These are phyloP conservation scores for Exophiala bonariae DNA, from an alignment of 2,329 filamentous ascomycete genomes.

Conservation along the genomic window DNA sequence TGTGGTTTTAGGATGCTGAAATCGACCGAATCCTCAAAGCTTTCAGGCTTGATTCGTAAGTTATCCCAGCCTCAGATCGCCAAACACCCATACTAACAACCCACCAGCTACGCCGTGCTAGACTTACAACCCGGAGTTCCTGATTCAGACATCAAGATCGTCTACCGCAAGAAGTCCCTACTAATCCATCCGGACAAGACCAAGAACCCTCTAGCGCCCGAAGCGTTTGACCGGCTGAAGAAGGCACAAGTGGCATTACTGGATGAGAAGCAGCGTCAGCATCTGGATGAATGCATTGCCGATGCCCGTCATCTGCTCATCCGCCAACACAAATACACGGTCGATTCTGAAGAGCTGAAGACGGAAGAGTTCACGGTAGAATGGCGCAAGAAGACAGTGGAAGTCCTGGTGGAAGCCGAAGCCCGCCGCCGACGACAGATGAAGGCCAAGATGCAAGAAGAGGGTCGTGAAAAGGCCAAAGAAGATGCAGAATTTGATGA, in stretches of 20 bases:
- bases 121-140: conserved; percentile 93
- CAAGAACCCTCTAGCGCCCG: conserved; percentile 82
- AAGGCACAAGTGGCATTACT: conserved; percentile 89
- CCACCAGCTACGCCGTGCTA: conserved; percentile 78
- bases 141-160: conserved; percentile 91
- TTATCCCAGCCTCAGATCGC: conserved; percentile 15
- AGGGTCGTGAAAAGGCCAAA: conserved; percentile 83
- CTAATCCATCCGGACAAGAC: conserved; percentile 99
- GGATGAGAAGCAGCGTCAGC: conserved; percentile 86
- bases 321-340: conserved; percentile 90
- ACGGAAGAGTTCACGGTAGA: conserved; percentile 77
- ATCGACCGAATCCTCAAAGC: conserved; percentile 92
- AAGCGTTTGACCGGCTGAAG: conserved; percentile 94
- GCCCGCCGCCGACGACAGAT: conserved; percentile 78
- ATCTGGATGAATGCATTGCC: conserved; percentile 90
- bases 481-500: conserved; percentile 81
- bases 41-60: conserved; percentile 75
- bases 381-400: conserved; percentile 87
- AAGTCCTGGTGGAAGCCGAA: conserved; percentile 92
- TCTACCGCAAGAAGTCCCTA: conserved; percentile 96
- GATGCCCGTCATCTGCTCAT: conserved; percentile 95
- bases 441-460: conserved; percentile 94
- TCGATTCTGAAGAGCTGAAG: conserved; percentile 78
- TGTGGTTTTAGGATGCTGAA: conserved; percentile 71
- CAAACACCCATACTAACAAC: conserved; percentile 14